Percentiles rank a stretch among this genome's conserved stretches.
Conservation (phyloP, 805 yeast species). For the Teunomyces kruisii region DNA sequence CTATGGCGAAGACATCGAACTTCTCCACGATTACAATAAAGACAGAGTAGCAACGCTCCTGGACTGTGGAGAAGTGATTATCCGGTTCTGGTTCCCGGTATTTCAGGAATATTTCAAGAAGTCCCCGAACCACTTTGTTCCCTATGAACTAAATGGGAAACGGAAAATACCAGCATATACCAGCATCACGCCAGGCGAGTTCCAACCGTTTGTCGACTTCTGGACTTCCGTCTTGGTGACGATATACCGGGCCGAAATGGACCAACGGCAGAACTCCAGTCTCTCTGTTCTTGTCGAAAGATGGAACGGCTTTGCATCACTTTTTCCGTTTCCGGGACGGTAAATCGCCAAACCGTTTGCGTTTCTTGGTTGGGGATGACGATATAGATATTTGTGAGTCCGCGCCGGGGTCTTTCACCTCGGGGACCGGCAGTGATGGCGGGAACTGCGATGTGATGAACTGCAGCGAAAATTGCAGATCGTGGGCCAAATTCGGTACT, state of each 20-base stretch:
- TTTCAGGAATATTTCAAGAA: conserved; percentile 49
- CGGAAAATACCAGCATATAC: conserved; percentile 13
- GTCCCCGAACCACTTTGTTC: conserved; percentile 10
- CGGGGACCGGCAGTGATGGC: not conserved
- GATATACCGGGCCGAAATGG: conserved; percentile 39
- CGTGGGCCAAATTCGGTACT: not conserved
- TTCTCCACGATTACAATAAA: conserved; percentile 48
- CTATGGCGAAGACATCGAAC: conserved; percentile 57
- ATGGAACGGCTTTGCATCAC: conserved; percentile 11
- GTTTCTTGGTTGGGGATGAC: conserved; percentile 7
- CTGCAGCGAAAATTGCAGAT: not conserved
- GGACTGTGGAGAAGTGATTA: conserved; percentile 44
- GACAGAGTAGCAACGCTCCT: conserved; percentile 30
- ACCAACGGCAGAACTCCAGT: conserved; percentile 24
- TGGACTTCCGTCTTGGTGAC: conserved; percentile 51
- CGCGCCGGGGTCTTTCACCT: not conserved
- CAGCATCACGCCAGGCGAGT: conserved; percentile 13
- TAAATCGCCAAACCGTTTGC: conserved; percentile 1
- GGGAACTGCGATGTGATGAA: not conserved
- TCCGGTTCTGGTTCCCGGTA: conserved; percentile 54
- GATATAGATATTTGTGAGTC: not conserved
- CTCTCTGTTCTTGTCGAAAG: conserved; percentile 12
- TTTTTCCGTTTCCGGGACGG: not conserved
- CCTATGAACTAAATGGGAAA: conserved; percentile 17
- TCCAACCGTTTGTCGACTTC: conserved; percentile 44